Conservation (phyloP, 208 protist genomes). For the Leishmania major region DNA sequence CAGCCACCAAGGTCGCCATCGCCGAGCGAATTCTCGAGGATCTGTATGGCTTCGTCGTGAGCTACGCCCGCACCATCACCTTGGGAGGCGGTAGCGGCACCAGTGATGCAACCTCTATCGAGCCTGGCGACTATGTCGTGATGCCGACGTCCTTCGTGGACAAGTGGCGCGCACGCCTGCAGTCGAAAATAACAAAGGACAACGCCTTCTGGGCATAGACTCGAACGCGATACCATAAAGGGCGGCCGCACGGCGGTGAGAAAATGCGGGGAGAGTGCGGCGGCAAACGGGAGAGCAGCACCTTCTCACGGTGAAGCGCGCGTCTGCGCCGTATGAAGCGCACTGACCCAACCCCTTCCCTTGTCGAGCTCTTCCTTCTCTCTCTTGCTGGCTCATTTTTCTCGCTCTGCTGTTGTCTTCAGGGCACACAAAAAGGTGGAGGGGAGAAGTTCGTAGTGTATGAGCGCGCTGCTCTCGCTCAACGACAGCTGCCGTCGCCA, state of each 20-base stretch:
- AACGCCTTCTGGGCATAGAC: conserved; percentile 40
- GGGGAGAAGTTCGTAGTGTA: not conserved
- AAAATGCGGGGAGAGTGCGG: not conserved
- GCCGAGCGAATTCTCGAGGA: conserved; percentile 74
- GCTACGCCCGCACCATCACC: conserved; percentile 52
- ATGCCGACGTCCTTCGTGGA: conserved; percentile 77
- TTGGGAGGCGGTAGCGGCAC: not conserved
- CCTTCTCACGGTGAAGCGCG: not conserved
- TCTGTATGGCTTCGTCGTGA: conserved; percentile 70
- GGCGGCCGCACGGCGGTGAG: not conserved
- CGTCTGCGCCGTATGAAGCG: not conserved
- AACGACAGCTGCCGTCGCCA: not conserved
- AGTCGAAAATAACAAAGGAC: conserved; percentile 66
- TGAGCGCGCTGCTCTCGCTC: not conserved
- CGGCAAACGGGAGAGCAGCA: not conserved
- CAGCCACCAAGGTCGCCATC: conserved; percentile 65
- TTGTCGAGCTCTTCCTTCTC: not conserved
- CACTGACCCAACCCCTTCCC: not conserved
- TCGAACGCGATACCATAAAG: not conserved
- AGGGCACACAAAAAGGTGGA: not conserved
- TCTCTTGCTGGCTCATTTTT: not conserved
- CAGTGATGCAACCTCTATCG: conserved; percentile 9
- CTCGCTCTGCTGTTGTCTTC: not conserved
- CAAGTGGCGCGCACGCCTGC: conserved; percentile 56
- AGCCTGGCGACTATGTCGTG: conserved; percentile 64